Evolutionary conservation across 345 rosid species (phyloP).

Genomic region (Populus ilicifolia): DNA sequence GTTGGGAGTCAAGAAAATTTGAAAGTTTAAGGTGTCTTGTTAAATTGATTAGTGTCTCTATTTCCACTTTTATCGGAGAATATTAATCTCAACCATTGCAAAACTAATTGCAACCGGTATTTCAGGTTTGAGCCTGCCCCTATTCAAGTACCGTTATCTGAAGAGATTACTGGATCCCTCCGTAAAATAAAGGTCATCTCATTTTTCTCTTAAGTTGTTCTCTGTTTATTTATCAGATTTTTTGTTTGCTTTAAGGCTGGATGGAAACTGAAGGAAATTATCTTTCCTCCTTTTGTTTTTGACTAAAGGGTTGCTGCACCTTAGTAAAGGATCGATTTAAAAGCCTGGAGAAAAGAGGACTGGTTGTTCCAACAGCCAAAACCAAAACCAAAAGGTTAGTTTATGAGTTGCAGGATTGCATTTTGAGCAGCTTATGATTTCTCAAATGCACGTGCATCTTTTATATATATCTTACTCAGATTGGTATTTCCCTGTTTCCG

Average conservation of each 20-base stretch:
- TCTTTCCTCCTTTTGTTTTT: neutral
- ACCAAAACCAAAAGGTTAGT: conserved; percentile 54
- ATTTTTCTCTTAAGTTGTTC: neutral
- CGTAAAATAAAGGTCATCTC: conserved; percentile 68
- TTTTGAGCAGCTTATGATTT: neutral
- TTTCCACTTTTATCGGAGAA: neutral
- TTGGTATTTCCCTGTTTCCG: neutral
- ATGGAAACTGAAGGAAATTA: neutral
- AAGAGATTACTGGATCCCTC: conserved; percentile 90
- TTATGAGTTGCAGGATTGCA: neutral
- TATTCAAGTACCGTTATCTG: conserved; percentile 75
- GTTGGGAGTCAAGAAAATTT: neutral
- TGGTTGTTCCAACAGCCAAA: conserved; percentile 58
- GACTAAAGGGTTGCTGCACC: conserved; percentile 68
- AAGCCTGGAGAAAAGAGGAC: conserved; percentile 89
- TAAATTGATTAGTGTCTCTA: neutral
- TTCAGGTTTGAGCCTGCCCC: conserved; percentile 81
- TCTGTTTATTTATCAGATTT: conserved; percentile 2
- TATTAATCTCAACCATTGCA: neutral
- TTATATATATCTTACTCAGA: neutral
- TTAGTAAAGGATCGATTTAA: conserved; percentile 83
- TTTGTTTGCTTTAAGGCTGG: neutral
- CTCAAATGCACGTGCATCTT: neutral
- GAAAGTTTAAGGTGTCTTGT: neutral
- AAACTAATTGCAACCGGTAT: conserved; percentile 1